Evolutionary conservation across 805 yeast genomes (phyloP).

Genomic region (Cyberlindnera petersonii): DNA sequence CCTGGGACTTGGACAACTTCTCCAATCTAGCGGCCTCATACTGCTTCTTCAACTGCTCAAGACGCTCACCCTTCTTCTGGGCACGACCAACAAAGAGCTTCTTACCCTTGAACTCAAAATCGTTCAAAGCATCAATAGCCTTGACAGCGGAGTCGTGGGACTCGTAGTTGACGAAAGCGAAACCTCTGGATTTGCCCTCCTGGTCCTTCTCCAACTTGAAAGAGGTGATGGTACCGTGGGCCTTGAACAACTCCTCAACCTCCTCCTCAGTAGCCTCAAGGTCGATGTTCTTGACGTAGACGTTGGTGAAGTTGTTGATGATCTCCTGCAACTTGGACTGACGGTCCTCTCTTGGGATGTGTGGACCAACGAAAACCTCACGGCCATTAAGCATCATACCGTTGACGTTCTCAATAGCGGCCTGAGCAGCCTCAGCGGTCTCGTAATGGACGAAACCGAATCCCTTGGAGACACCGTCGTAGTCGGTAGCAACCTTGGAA

Average conservation of each 20-base stretch:
- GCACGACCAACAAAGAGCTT: conserved; percentile 95
- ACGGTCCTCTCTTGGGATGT: conserved; percentile 89
- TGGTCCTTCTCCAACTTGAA: conserved; percentile 71
- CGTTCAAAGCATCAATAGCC: conserved; percentile 92
- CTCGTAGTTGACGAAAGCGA: conserved; percentile 92
- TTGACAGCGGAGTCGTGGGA: conserved; percentile 81
- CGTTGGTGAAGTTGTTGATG: conserved; percentile 92
- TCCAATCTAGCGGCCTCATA: conserved; percentile 90
- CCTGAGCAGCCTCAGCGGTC: conserved; percentile 84
- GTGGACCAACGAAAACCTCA: conserved; percentile 94
- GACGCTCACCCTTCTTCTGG: conserved; percentile 97
- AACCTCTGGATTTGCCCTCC: conserved; percentile 90
- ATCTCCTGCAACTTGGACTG: conserved; percentile 86
- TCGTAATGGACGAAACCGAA: conserved; percentile 98
- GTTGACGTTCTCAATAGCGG: conserved; percentile 94
- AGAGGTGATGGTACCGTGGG: conserved; percentile 80
- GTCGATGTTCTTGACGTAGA: conserved; percentile 88
- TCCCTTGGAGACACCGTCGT: conserved; percentile 86
- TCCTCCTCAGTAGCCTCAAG: conserved; percentile 65
- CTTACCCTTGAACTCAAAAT: conserved; percentile 79
- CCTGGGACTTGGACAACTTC: conserved; percentile 91
- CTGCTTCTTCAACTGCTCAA: conserved; percentile 91
- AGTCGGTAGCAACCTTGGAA: conserved; percentile 96
- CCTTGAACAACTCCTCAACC: conserved; percentile 65
- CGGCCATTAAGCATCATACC: conserved; percentile 97